Percentiles rank a stretch among this genome's conserved stretches.
Evolutionary conservation across 2,329 filamentous ascomycete species (phyloP).

Genomic region (Diplocarpon rosae): DNA sequence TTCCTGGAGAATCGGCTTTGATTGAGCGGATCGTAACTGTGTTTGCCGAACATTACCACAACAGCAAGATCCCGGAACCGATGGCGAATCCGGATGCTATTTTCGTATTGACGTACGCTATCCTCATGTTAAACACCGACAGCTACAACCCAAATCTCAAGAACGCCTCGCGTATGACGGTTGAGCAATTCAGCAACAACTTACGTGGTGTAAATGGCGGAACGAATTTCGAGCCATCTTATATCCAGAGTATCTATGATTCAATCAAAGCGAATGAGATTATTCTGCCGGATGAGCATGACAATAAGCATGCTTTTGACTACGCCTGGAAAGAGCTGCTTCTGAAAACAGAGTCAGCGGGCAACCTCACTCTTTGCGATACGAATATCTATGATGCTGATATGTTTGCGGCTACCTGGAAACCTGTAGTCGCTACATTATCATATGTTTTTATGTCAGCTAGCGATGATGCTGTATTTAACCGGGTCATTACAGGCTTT

Average conservation of each 20-base stretch:
- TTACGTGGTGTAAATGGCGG: constrained; percentile 82
- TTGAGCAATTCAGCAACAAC: constrained; percentile 74
- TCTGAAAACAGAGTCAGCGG: constrained; percentile 68
- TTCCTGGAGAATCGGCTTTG: constrained; percentile 84
- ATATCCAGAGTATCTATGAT: constrained; percentile 77
- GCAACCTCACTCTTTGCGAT: constrained; percentile 65
- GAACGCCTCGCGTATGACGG: constrained; percentile 68
- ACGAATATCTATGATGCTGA: constrained; percentile 95
- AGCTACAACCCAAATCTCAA: constrained; percentile 90
- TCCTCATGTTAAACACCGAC: constrained; percentile 96
- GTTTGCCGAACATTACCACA: constrained; percentile 79
- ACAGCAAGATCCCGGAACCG: constrained; percentile 55
- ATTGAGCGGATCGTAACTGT: constrained; percentile 86
- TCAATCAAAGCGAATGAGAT: constrained; percentile 91
- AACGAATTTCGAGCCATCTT: constrained; percentile 73
- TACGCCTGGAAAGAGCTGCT: constrained; percentile 95
- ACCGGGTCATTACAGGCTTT: constrained; percentile 85
- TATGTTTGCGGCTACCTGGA: constrained; percentile 96
- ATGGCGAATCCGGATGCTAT: constrained; percentile 80
- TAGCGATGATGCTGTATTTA: constrained; percentile 91
- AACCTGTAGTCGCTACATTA: constrained; percentile 82
- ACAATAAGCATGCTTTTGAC: constrained; percentile 92
- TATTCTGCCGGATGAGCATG: constrained; percentile 92
- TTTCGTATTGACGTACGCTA: constrained; percentile 86
- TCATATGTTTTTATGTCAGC: constrained; percentile 99